Evolutionary conservation across 164 flowering plant species (phyloP).

Genomic region (Piper longum): DNA sequence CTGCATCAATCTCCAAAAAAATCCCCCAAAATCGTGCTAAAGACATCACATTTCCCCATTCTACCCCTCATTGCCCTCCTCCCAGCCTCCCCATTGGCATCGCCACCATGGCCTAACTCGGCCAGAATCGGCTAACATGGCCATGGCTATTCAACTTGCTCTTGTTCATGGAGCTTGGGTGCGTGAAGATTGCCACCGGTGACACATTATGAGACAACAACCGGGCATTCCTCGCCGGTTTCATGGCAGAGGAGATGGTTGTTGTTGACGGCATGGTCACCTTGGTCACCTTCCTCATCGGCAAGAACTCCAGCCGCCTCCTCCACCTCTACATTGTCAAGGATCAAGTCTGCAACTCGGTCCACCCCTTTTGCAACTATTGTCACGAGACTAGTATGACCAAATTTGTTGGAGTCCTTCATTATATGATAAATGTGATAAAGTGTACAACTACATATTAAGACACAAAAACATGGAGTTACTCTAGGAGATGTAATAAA

Average conservation of each 20-base stretch:
- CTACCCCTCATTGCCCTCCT: too few species aligned
- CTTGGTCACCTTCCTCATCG: constrained; percentile 54
- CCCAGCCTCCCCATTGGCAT: too few species aligned
- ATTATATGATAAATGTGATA: too few species aligned
- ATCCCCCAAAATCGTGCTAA: too few species aligned
- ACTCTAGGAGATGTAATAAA: too few species aligned
- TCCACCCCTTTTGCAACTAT: constrained; percentile 53
- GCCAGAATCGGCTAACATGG: background rate
- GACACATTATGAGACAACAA: constrained; percentile 65
- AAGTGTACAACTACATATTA: too few species aligned
- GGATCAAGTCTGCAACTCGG: constrained; percentile 37
- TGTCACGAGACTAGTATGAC: constrained; percentile 57
- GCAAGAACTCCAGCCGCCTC: constrained; percentile 32
- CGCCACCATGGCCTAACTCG: background rate
- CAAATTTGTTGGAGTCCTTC: too few species aligned
- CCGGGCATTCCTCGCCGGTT: constrained; percentile 39
- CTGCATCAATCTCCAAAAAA: too few species aligned
- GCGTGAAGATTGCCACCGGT: constrained; percentile 22
- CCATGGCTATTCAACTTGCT: constrained; percentile 18
- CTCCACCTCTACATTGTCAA: constrained; percentile 65
- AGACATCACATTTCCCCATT: too few species aligned
- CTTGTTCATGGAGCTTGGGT: constrained; percentile 41
- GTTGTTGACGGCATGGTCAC: constrained; percentile 35
- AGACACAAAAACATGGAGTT: too few species aligned
- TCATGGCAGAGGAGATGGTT: constrained; percentile 40